These are phyloP conservation scores for Durotheca rogersii DNA, from an alignment of 495 filamentous ascomycete genomes.

Conservation along the genomic window DNA sequence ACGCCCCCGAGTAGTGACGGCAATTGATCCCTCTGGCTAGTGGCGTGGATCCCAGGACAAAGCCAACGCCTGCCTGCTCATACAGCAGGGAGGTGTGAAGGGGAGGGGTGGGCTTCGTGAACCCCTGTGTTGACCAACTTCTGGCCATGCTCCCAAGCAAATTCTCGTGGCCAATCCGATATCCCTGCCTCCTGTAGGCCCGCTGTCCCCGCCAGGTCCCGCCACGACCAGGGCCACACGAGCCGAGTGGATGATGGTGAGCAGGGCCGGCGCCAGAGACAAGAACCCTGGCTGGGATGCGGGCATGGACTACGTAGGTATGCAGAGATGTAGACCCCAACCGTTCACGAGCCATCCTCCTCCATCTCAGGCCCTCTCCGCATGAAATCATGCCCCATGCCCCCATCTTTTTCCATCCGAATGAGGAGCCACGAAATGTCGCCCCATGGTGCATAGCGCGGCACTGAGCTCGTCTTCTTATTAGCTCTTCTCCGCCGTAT, in stretches of 20 bases:
- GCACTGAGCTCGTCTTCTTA: constrained; percentile 14
- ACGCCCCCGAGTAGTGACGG: constrained; percentile 2
- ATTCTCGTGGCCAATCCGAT: constrained; percentile 18
- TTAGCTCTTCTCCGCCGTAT: constrained; percentile 19
- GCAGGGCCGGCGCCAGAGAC: constrained; percentile 9
- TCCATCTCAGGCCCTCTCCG: constrained; percentile 26
- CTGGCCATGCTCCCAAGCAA: constrained; percentile 20
- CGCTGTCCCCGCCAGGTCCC: constrained; percentile 28
- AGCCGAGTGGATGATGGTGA: constrained; percentile 23
- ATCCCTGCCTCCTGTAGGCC: constrained; percentile 19
- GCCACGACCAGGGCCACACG: constrained; percentile 27
- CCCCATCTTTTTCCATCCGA: constrained; percentile 14
- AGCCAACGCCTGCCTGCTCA: too few species aligned
- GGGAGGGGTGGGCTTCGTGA: too few species aligned
- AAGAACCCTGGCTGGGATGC: constrained; percentile 1
- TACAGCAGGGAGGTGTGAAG: too few species aligned
- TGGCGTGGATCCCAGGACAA: constrained; percentile 5
- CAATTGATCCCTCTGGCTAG: constrained; percentile 13
- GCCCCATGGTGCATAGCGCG: constrained; percentile 12
- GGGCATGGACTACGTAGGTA: constrained; percentile 7
- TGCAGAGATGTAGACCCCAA: too few species aligned
- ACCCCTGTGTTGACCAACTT: constrained; percentile 17
- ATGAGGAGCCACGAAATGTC: constrained; percentile 18
- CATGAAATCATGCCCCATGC: constrained; percentile 20
- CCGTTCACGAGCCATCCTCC: constrained; percentile 12